Conservation (phyloP, 1,284 basidiomycete species). For the Microbotryum scabiosae region DNA sequence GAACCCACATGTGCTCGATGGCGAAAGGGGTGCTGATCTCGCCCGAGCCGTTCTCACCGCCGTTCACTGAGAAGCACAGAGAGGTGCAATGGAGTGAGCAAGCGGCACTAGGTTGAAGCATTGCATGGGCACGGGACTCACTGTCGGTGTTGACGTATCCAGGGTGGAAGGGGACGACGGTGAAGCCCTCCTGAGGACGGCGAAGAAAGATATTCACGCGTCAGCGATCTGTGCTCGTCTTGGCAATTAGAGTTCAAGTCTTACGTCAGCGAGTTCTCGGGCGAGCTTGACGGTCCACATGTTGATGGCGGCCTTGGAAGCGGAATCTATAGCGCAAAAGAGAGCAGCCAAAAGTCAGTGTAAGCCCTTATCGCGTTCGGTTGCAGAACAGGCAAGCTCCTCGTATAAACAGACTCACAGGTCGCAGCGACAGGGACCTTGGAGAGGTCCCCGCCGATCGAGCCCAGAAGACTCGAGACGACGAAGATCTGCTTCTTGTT, state of each 20-base stretch:
- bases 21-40: constrained; percentile 7
- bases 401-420: no score
- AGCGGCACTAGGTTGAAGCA: neutral
- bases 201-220: no score
- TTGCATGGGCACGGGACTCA: no score
- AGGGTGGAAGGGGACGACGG: constrained; percentile 16
- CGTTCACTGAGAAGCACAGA: neutral
- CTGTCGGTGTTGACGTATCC: constrained; percentile 2
- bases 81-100: neutral
- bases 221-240: no score
- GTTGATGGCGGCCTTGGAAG: constrained; percentile 12
- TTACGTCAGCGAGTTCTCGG: neutral
- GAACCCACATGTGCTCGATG: neutral
- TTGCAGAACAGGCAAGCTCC: no score
- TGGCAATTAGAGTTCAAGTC: neutral
- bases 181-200: constrained; percentile 1
- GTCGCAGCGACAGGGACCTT: no score
- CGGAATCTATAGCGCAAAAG: neutral
- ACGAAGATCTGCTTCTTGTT: neutral
- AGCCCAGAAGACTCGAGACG: neutral
- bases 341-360: no score
- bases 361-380: no score
- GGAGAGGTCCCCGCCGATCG: neutral
- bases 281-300: constrained; percentile 6
- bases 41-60: constrained; percentile 10